phyloP scores from a whole-genome alignment of 352 stramenopile species.

The Lagenidium sp. region DNA sequence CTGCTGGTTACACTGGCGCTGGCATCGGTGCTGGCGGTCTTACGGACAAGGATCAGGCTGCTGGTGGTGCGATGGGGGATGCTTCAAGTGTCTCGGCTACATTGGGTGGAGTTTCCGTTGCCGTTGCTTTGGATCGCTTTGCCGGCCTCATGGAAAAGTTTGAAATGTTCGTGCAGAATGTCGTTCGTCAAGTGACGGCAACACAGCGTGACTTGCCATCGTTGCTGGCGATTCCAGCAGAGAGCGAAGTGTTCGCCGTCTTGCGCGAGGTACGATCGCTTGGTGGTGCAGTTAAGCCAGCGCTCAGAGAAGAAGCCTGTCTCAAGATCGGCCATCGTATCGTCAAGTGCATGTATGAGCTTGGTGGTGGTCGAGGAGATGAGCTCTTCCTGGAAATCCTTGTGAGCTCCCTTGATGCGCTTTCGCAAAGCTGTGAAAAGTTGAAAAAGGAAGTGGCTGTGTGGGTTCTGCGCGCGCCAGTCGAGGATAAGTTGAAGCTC shows the following conservation, averaged over 20 bases:
- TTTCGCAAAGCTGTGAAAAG: conserved; percentile 89
- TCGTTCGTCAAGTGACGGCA: conserved; percentile 62
- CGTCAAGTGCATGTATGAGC: conserved; percentile 97
- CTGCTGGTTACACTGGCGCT: conserved; percentile 10
- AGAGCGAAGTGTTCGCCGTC: conserved; percentile 81
- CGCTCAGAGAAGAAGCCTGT: conserved; percentile 84
- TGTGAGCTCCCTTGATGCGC: conserved; percentile 90
- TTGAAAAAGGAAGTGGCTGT: conserved; percentile 91
- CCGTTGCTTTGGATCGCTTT: conserved; percentile 71
- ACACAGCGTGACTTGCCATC: conserved; percentile 72
- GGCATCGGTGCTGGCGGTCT: conserved; percentile 10
- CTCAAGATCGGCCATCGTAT: conserved; percentile 95
- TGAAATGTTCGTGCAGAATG: conserved; percentile 83
- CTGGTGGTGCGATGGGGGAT: conserved; percentile 3
- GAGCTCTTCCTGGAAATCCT: conserved; percentile 94
- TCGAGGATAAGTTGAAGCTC: conserved; percentile 93
- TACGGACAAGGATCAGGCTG: conserved; percentile 15
- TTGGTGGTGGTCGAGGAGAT: conserved; percentile 74
- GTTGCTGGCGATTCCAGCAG: conserved; percentile 49
- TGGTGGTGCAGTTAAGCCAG: conserved; percentile 62
- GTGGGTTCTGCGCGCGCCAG: conserved; percentile 92
- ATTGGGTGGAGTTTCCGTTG: conserved; percentile 62
- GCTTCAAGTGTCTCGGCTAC: no score
- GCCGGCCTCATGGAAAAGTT: conserved; percentile 81
- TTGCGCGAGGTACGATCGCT: conserved; percentile 71